A percentile compares a stretch with the other conserved stretches of the same genome.
phyloP scores from a whole-genome alignment of 208 protist genomes.

The Trypanosoma conorhini region DNA sequence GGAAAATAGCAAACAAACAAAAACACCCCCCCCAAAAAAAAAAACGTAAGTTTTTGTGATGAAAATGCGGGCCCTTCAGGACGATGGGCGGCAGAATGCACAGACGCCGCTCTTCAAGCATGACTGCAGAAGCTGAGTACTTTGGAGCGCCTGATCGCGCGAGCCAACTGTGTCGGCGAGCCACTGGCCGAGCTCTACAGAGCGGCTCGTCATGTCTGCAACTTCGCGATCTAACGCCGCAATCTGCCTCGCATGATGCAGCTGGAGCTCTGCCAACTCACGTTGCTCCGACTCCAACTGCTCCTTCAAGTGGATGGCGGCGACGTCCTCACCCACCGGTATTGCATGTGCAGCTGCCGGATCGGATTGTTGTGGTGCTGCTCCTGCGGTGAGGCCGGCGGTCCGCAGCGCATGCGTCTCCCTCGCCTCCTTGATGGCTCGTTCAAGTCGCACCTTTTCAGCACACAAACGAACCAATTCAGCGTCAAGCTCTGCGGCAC shows the following conservation, averaged over 20 bases:
- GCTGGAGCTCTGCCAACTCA: slow-evolving; percentile 29
- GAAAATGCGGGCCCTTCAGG: slow-evolving; percentile 1
- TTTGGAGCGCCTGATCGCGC: slow-evolving; percentile 13
- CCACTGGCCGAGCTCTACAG: slow-evolving; percentile 37
- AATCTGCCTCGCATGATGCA: slow-evolving; percentile 18
- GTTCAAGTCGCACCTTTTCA: slow-evolving; percentile 28
- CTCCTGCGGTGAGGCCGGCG: slow-evolving; percentile 11
- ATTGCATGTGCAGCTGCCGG: not conserved
- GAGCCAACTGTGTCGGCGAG: slow-evolving; percentile 28
- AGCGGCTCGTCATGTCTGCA: slow-evolving; percentile 43
- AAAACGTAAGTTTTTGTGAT: slow-evolving; percentile 1
- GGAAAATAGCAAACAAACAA: not conserved
- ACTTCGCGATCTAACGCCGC: slow-evolving; percentile 54
- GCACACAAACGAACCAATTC: slow-evolving; percentile 14
- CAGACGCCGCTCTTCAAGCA: slow-evolving; percentile 26
- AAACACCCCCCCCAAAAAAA: not conserved
- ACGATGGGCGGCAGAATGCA: slow-evolving; percentile 11
- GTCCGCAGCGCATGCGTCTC: slow-evolving; percentile 14
- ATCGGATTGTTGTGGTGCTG: not conserved
- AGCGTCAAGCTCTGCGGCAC: slow-evolving; percentile 31
- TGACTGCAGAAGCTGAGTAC: slow-evolving; percentile 15
- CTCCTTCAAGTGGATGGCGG: slow-evolving; percentile 26
- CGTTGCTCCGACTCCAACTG: slow-evolving; percentile 24
- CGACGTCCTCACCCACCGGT: slow-evolving; percentile 1
- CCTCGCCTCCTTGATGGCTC: slow-evolving; percentile 1